Base-by-base conservation (phyloP, 768 basidiomycete genomes). In the Boletus sp. region DNA sequence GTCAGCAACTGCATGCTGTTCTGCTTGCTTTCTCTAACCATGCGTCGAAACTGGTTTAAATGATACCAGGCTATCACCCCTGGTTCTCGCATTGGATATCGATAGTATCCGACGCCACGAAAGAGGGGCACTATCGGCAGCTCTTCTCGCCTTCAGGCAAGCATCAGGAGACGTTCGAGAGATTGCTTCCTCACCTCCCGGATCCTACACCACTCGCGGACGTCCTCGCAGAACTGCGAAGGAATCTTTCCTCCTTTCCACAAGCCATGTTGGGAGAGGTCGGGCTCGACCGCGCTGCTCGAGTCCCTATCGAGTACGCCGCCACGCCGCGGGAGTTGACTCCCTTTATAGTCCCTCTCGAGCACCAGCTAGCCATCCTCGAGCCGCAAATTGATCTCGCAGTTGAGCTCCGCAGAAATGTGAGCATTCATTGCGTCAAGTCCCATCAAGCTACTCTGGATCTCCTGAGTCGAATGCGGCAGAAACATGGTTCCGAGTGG, bases 191-290 rank as follows among this genome's bases (percentile, higher is more conserved):
- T 4, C 70, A 65, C 43, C 80, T 98, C 19, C 93, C 94, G 0
- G 81, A 87, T 9, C 96, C 95, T 0, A 76, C 78, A 11, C 70
- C 81, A 0, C 77, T 96, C 23, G 58, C 64, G 8, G 72, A 81
- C n/a, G 64, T 93, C 33, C 69, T 96, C 17, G 57, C 65, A 9
- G 80, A 83, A 25, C 69, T 98, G 47, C 81, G 83, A 45, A 54
- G 58, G 7, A 80, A 88, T 66, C 78, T 98, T 15, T 57, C 60
- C n/a, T 66, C 68, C 2, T 85, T 85, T 60, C 83, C 89, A 2
- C 65, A 73, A 38, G 86, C 91, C 11, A 88, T 97, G 83, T 74
- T 99, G 2, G 96, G 96, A 38, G 96, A 99, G 72, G 87, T 98
- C 7, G 96, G 96, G 2, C 71, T 99, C 35, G 96, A 99, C 71